Evolutionary conservation across 1,139 yeast species (phyloP).

Genomic region (Waltiozyma sp.): DNA sequence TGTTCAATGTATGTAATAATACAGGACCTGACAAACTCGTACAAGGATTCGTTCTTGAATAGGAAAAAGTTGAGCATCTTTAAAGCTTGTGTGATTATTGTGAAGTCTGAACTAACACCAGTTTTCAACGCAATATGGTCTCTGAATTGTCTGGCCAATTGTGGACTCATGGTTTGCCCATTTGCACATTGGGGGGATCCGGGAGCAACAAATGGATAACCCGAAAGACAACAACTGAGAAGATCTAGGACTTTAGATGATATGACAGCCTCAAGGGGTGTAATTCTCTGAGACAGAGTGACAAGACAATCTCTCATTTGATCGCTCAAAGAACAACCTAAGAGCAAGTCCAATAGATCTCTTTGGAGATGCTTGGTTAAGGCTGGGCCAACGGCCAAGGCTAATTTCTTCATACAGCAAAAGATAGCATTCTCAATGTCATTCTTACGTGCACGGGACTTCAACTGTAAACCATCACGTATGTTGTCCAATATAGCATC

Average conservation of each 20-base stretch:
- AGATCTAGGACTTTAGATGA: constrained; percentile 63
- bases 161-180: constrained; percentile 41
- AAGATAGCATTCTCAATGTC: constrained; percentile 83
- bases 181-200: constrained; percentile 62
- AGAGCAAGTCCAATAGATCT: constrained; percentile 69
- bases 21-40: constrained; percentile 80
- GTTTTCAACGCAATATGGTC: constrained; percentile 64
- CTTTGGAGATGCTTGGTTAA: constrained; percentile 78
- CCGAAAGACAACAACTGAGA: constrained; percentile 71
- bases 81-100: constrained; percentile 25
- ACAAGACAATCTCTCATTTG: constrained; percentile 69
- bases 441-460: constrained; percentile 27
- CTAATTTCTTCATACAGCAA: constrained; percentile 78
- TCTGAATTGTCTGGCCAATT: constrained; percentile 67
- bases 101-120: constrained; percentile 29
- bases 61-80: constrained; percentile 65
- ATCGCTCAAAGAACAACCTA: constrained; percentile 73
- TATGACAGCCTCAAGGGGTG: constrained; percentile 66
- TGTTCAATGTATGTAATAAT: constrained; percentile 76
- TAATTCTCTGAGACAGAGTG: constrained; percentile 60
- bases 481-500: constrained; percentile 80
- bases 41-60: constrained; percentile 64
- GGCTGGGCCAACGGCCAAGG: constrained; percentile 91
- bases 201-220: constrained; percentile 72
- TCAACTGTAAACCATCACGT: constrained; percentile 70